Evolutionary conservation across 257 asterid species (phyloP).

Genomic region (Paulownia fortunei): DNA sequence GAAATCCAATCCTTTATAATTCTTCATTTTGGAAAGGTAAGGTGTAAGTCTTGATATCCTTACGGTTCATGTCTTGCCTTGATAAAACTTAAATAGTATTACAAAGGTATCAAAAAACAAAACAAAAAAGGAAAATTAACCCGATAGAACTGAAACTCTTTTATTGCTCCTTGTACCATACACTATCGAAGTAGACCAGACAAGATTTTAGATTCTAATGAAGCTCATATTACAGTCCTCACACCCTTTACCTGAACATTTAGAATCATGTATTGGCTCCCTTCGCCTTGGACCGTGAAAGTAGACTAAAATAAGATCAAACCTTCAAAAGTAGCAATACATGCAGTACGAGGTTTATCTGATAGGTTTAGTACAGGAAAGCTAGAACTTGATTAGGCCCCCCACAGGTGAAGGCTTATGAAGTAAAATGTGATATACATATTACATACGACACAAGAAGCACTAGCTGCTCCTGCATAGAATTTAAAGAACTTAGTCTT

Average conservation of each 20-base stretch:
- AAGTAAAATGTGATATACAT: conserved; percentile 8
- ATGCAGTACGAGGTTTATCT: conserved; percentile 6
- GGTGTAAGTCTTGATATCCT: too few species aligned
- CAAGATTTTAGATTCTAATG: neutral
- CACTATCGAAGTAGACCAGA: neutral
- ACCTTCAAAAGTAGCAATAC: neutral
- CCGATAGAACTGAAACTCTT: neutral
- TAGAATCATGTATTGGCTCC: neutral
- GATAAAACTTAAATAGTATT: too few species aligned
- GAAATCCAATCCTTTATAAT: neutral
- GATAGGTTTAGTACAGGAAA: conserved; percentile 1
- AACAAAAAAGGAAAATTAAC: too few species aligned
- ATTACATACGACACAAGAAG: neutral
- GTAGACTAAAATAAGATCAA: neutral
- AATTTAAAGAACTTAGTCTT: conserved; percentile 25
- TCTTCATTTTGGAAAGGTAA: too few species aligned
- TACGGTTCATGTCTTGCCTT: neutral
- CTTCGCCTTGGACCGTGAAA: neutral
- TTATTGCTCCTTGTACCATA: neutral
- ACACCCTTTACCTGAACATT: neutral
- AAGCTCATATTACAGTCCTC: neutral
- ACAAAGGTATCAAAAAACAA: too few species aligned
- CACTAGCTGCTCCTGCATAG: neutral
- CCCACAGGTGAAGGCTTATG: neutral
- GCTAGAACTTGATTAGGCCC: neutral